Evolutionary conservation across 768 basidiomycete genomes (phyloP).

Genomic region (Lepiota brunneoincarnata): DNA sequence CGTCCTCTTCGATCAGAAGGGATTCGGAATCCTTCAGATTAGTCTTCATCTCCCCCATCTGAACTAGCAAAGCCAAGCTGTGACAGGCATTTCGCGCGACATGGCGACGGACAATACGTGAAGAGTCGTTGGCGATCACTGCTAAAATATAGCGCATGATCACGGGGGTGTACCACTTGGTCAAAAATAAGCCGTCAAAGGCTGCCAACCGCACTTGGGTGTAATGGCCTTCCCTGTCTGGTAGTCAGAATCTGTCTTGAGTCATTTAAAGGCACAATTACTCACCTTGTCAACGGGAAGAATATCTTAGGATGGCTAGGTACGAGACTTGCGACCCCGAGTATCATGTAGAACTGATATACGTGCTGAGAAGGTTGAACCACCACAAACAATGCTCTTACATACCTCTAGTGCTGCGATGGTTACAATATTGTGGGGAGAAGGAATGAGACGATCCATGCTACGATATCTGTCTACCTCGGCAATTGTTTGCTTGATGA

Average conservation of each 20-base stretch:
- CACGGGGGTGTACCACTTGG: slow-evolving; percentile 81
- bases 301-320: slow-evolving; percentile 76
- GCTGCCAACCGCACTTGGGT: slow-evolving; percentile 89
- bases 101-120: slow-evolving; percentile 78
- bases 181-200: slow-evolving; percentile 90
- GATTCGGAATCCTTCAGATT: slow-evolving; percentile 71
- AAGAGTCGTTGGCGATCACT: slow-evolving; percentile 84
- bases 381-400: slow-evolving; percentile 6
- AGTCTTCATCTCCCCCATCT: slow-evolving; percentile 88
- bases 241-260: slow-evolving; percentile 9
- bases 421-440: slow-evolving; percentile 91
- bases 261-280: background rate
- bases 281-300: slow-evolving; percentile 86
- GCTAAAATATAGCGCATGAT: slow-evolving; percentile 87
- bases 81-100: slow-evolving; percentile 85
- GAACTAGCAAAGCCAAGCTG: slow-evolving; percentile 80
- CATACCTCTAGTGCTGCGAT: slow-evolving; percentile 86
- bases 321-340: slow-evolving; percentile 74
- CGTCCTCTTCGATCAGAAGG: slow-evolving; percentile 85
- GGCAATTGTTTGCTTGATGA: slow-evolving; percentile 71
- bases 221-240: slow-evolving; percentile 84
- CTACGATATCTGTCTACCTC: slow-evolving; percentile 91
- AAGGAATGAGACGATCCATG: slow-evolving; percentile 94
- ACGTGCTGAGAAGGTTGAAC: slow-evolving; percentile 5
- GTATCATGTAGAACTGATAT: slow-evolving; percentile 71